Percentiles rank a stretch among this genome's conserved stretches.
phyloP scores from a whole-genome alignment of 2,329 filamentous ascomycete genomes.

The Colletotrichum shisoi region DNA sequence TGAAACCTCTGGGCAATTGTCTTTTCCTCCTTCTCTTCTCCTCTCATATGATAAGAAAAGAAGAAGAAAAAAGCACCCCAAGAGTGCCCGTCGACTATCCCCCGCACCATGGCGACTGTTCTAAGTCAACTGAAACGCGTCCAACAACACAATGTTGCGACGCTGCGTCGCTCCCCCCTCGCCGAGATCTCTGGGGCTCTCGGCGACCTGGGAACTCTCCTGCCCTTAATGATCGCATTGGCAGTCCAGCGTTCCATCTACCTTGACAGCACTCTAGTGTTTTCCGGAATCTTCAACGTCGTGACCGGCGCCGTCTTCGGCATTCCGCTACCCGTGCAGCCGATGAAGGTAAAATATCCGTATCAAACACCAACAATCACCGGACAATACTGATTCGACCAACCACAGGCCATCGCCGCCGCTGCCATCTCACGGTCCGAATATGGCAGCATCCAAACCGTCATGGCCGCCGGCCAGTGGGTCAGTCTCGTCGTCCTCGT shows the following conservation, averaged over 20 bases:
- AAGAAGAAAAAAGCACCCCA: neutral
- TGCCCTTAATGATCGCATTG: slow-evolving; percentile 88
- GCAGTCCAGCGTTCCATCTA: slow-evolving; percentile 80
- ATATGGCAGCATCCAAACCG: slow-evolving; percentile 58
- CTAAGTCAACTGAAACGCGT: slow-evolving; percentile 42
- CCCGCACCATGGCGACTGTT: neutral
- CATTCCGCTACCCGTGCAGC: slow-evolving; percentile 89
- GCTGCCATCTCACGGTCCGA: slow-evolving; percentile 80
- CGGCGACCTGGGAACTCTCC: slow-evolving; percentile 87
- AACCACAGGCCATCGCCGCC: slow-evolving; percentile 77
- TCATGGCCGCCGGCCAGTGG: slow-evolving; percentile 80
- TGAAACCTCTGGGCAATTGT: neutral
- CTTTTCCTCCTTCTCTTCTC: neutral
- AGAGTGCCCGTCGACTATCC: too few relatives aligned
- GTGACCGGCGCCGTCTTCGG: slow-evolving; percentile 83
- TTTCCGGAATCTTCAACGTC: slow-evolving; percentile 88
- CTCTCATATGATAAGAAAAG: neutral
- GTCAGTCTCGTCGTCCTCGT: slow-evolving; percentile 77
- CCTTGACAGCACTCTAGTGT: slow-evolving; percentile 83
- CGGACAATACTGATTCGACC: neutral
- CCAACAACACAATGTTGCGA: slow-evolving; percentile 59
- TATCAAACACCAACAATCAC: neutral
- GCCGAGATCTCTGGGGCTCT: slow-evolving; percentile 86
- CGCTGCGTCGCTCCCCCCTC: slow-evolving; percentile 57
- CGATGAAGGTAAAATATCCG: slow-evolving; percentile 66